Base-by-base conservation (phyloP, 331 rosid genomes). In the Spiraea crenata region DNA sequence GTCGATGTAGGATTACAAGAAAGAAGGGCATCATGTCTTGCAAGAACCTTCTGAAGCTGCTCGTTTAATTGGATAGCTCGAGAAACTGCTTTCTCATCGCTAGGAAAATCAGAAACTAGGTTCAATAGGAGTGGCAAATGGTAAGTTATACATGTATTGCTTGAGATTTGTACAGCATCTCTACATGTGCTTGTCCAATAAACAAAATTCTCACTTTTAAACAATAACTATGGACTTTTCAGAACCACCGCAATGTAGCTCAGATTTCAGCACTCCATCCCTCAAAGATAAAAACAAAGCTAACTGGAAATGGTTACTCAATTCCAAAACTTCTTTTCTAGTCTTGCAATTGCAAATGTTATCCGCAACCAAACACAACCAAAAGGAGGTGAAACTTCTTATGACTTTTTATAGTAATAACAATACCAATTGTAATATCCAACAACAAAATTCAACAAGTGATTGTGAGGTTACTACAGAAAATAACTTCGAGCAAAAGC, bases 51-150 rank as follows among this genome's bases (percentile, higher is more conserved):
- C 80, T 93, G 96, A 64, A 90, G 96, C 74, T 82, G 85, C 82
- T 93, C 96, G 40, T 93, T 93, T 71, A 93, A 72, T 49, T 88
- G 96, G 12, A 93, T 90, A 65, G 97, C 96, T 74, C 37, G 89
- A 73, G 90, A 93, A 70, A 93, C 85, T 11, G 79, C 85, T 82
- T 72, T 87, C 80, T 93, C 98, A 57, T 85, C 79, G 80, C 90
- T 85, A 46, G 20, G 39, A 80, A 45, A 61, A 49, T 49, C 41
- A 51, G 69, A 59, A 51, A 56, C 64, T 63, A 70, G 67, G 57
- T 75, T 63, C 31, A 62, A 48, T 60, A 57, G 34, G 71, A 69
- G 67, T 38, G 57, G 66, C 69, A 69, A 70, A 17, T 41, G 37
- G 49, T 66, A 66, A n/a, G 9, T 52, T 39, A 25, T 39, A 68